Conservation (phyloP, 1,139 yeast species). For the Nadsonia commutata region DNA sequence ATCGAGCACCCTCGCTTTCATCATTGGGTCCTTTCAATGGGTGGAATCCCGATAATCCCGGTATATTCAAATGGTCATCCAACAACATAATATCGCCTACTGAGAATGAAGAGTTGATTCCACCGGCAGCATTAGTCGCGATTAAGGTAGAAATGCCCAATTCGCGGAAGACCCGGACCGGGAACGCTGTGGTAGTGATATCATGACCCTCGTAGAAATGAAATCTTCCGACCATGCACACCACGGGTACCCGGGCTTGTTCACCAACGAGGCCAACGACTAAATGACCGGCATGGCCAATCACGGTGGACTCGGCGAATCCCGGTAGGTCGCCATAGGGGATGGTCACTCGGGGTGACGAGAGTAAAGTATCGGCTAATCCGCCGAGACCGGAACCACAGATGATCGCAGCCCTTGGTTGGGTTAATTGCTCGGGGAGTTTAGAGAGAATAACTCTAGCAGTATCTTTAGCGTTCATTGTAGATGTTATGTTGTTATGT, state of each 20-base stretch:
- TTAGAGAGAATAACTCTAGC: too few species aligned
- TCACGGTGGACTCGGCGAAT: constrained; percentile 67
- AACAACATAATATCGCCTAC: constrained; percentile 90
- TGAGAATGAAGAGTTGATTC: constrained; percentile 45
- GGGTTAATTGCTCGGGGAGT: not conserved
- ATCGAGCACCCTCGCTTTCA: constrained; percentile 69
- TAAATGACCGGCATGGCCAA: constrained; percentile 78
- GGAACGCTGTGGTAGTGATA: constrained; percentile 70
- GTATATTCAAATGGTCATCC: constrained; percentile 76
- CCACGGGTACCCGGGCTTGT: constrained; percentile 55
- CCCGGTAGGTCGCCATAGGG: constrained; percentile 65
- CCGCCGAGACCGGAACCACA: constrained; percentile 96
- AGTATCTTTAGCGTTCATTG: too few species aligned
- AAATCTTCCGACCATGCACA: constrained; percentile 86
- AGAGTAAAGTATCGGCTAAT: constrained; percentile 41
- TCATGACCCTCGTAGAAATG: constrained; percentile 88
- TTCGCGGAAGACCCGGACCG: constrained; percentile 57
- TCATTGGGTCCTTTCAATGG: constrained; percentile 83
- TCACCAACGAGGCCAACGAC: constrained; percentile 69
- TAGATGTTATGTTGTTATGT: too few species aligned
- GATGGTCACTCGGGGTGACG: constrained; percentile 34
- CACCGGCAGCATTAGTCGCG: constrained; percentile 93
- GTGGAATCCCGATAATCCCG: constrained; percentile 80
- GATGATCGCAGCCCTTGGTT: constrained; percentile 49
- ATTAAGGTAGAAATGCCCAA: constrained; percentile 49